Percentiles rank a stretch among this genome's conserved stretches.
phyloP scores from a whole-genome alignment of 2,329 filamentous ascomycete genomes.

The Neophaeococcomyces mojaviensis region DNA sequence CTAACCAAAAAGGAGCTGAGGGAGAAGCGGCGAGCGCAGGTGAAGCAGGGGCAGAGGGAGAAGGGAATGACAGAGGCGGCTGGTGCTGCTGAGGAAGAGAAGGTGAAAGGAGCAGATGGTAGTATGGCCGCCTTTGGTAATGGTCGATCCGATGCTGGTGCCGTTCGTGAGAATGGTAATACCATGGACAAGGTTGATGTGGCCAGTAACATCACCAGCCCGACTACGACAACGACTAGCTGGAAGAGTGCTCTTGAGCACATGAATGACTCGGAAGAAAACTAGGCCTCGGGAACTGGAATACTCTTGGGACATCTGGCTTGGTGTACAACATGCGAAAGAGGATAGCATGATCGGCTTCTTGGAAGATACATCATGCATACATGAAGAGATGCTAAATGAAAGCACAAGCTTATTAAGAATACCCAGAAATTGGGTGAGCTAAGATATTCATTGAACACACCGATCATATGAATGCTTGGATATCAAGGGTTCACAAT shows the following conservation, averaged over 20 bases:
- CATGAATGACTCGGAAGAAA: neutral
- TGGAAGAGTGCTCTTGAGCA: conserved; percentile 4
- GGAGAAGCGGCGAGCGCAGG: neutral
- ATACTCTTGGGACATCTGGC: too few species aligned
- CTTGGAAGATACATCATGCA: too few species aligned
- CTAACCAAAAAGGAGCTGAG: neutral
- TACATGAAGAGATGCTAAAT: too few species aligned
- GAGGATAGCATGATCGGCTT: too few species aligned
- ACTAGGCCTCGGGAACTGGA: neutral
- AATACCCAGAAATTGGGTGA: too few species aligned
- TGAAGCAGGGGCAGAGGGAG: neutral
- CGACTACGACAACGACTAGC: neutral
- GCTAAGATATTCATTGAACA: too few species aligned
- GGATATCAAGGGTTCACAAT: too few species aligned
- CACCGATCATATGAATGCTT: too few species aligned
- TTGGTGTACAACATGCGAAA: too few species aligned
- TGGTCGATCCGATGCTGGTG: neutral
- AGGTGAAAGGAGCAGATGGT: neutral
- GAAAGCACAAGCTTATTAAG: too few species aligned
- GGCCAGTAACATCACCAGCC: neutral
- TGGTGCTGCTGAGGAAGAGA: neutral
- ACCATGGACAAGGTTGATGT: neutral
- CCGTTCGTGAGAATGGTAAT: neutral
- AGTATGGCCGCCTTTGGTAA: too few species aligned
- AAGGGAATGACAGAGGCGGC: neutral